These are phyloP conservation scores for Hamamelis virginiana DNA, from an alignment of 164 flowering plant genomes.

Conservation along the genomic window DNA sequence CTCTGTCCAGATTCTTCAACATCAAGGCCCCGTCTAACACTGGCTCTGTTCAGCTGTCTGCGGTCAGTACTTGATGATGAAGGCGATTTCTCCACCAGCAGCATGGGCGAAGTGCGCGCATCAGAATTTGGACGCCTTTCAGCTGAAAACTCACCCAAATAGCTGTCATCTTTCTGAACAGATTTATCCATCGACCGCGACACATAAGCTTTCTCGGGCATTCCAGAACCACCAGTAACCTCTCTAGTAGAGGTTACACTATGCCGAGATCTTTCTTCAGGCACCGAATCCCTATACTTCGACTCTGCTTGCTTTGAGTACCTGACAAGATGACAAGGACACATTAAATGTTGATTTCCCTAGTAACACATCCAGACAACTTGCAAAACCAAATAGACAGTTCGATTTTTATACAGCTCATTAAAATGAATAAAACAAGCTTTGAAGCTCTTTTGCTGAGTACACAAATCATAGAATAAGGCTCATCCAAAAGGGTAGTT, in stretches of 20 bases:
- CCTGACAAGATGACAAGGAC: slow-evolving; percentile 27
- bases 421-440: not conserved
- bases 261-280: slow-evolving; percentile 40
- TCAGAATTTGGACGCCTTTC: slow-evolving; percentile 44
- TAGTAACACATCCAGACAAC: not conserved
- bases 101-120: slow-evolving; percentile 40
- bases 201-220: slow-evolving; percentile 30
- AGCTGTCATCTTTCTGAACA: slow-evolving; percentile 35
- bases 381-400: not conserved
- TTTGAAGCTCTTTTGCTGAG: not conserved
- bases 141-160: slow-evolving; percentile 30
- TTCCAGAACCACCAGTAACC: slow-evolving; percentile 25
- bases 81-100: slow-evolving; percentile 43
- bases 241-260: slow-evolving; percentile 31
- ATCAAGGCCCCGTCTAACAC: slow-evolving; percentile 44
- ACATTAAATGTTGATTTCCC: not conserved
- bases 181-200: slow-evolving; percentile 40
- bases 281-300: slow-evolving; percentile 34
- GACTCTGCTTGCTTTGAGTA: slow-evolving; percentile 41
- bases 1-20: slow-evolving; percentile 52
- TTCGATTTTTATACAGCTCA: no score
- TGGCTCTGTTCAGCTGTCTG: slow-evolving; percentile 31
- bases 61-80: slow-evolving; percentile 47
- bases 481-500: not conserved
- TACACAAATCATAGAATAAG: not conserved